Conservation (phyloP, 768 basidiomycete species). For the Saitozyma podzolica region DNA sequence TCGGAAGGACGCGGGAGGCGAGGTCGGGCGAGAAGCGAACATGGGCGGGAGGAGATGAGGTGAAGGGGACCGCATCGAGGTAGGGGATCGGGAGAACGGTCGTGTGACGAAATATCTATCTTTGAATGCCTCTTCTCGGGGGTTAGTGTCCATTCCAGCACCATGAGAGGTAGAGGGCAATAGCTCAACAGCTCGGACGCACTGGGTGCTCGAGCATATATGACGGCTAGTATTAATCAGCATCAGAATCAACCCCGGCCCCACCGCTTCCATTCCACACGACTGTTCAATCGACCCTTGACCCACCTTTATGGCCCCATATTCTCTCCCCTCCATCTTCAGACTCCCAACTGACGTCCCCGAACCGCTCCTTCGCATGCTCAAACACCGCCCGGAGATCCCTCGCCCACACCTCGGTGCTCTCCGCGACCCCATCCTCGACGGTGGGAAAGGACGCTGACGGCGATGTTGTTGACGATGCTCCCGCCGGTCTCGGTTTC, state of each 20-base stretch:
- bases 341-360: conserved; percentile 86
- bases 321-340: conserved; percentile 53
- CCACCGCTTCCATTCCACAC: neutral
- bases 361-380: conserved; percentile 84
- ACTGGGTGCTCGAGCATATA: conserved; percentile 91
- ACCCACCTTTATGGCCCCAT: conserved; percentile 92
- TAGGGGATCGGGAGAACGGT: conserved; percentile 62
- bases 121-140: conserved; percentile 66
- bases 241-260: neutral
- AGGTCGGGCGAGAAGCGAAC: conserved; percentile 15
- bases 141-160: neutral
- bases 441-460: conserved; percentile 20
- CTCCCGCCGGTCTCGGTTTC: neutral
- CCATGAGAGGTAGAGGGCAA: neutral
- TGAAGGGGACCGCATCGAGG: conserved; percentile 23
- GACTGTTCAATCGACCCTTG: neutral
- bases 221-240: conserved; percentile 61
- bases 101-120: conserved; percentile 67
- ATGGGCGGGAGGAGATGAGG: conserved; percentile 22
- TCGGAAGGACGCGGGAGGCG: conserved; percentile 22
- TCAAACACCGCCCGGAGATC: conserved; percentile 76
- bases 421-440: conserved; percentile 47
- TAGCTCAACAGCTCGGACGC: conserved; percentile 7
- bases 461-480: no score
- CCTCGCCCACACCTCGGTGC: conserved; percentile 73